Evolutionary conservation across 1,139 yeast species (phyloP).

Genomic region (Hanseniaspora uvarum): DNA sequence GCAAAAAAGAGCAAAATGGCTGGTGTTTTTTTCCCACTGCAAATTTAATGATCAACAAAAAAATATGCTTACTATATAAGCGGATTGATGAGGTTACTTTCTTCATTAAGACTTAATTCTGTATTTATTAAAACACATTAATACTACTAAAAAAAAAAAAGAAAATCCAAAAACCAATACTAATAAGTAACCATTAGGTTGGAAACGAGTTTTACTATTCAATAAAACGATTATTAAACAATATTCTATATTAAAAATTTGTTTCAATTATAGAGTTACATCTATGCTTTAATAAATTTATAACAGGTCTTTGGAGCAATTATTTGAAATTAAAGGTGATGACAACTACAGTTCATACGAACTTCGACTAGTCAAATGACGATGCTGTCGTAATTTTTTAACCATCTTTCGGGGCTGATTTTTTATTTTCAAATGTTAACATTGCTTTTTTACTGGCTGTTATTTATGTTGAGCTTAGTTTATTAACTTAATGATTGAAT

Average conservation of each 20-base stretch:
- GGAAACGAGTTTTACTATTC: too few species aligned
- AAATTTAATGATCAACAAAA: too few species aligned
- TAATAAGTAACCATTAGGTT: too few species aligned
- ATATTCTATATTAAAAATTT: constrained; percentile 17
- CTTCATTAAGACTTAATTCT: too few species aligned
- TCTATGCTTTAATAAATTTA: not conserved
- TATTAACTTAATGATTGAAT: not conserved
- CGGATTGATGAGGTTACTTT: not conserved
- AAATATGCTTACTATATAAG: not conserved
- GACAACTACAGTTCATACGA: constrained; percentile 28
- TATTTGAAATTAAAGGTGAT: constrained; percentile 26
- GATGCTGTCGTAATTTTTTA: constrained; percentile 32
- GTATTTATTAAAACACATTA: not conserved
- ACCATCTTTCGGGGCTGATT: constrained; percentile 36
- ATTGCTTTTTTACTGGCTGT: not conserved
- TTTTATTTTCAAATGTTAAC: constrained; percentile 9
- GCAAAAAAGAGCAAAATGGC: not conserved
- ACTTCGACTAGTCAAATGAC: constrained; percentile 33
- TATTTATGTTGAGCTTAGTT: not conserved
- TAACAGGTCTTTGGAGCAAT: not conserved
- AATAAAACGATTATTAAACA: constrained; percentile 4
- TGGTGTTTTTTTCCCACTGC: too few species aligned
- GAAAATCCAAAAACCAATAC: not conserved
- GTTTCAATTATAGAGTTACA: constrained; percentile 2
- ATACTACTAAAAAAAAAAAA: too few species aligned